Conservation (phyloP, 2,329 filamentous ascomycete species). For the Phyllosticta capitalensis region DNA sequence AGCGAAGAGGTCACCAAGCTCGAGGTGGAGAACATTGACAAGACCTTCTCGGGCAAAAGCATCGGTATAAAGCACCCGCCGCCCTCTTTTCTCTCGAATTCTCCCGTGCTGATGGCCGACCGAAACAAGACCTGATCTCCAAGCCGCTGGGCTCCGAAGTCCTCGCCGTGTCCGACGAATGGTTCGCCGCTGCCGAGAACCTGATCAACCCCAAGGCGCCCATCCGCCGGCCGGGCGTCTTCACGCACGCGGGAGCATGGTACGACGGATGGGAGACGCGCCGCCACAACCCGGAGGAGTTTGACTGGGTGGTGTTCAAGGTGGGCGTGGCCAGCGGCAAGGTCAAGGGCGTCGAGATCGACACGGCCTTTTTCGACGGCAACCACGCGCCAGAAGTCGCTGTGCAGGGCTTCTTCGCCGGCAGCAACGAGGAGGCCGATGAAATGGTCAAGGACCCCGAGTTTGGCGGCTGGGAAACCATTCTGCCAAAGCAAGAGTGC, state of each 20-base stretch:
- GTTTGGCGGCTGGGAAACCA: slow-evolving; percentile 54
- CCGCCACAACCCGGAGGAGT: slow-evolving; percentile 48
- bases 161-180: slow-evolving; percentile 50
- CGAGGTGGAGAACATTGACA: slow-evolving; percentile 1
- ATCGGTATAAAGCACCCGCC: background rate
- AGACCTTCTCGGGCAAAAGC: slow-evolving; percentile 7
- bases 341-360: slow-evolving; percentile 65
- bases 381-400: slow-evolving; percentile 74
- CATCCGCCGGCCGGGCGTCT: slow-evolving; percentile 48
- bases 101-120: background rate
- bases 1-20: slow-evolving; percentile 1
- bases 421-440: slow-evolving; percentile 37
- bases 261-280: slow-evolving; percentile 58
- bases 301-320: slow-evolving; percentile 51
- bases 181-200: slow-evolving; percentile 51
- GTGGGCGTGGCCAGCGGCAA: slow-evolving; percentile 58
- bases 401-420: slow-evolving; percentile 62
- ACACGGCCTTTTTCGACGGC: slow-evolving; percentile 73
- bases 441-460: slow-evolving; percentile 45
- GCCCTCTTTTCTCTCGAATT: background rate
- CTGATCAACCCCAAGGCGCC: slow-evolving; percentile 48
- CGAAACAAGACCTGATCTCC: slow-evolving; percentile 43
- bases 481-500: slow-evolving; percentile 60
- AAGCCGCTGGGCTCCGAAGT: slow-evolving; percentile 42
- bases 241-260: slow-evolving; percentile 52